A percentile compares a stretch with the other conserved stretches of the same genome.
Conservation (phyloP, 768 basidiomycete genomes). For the Antrodiella citrinella region DNA sequence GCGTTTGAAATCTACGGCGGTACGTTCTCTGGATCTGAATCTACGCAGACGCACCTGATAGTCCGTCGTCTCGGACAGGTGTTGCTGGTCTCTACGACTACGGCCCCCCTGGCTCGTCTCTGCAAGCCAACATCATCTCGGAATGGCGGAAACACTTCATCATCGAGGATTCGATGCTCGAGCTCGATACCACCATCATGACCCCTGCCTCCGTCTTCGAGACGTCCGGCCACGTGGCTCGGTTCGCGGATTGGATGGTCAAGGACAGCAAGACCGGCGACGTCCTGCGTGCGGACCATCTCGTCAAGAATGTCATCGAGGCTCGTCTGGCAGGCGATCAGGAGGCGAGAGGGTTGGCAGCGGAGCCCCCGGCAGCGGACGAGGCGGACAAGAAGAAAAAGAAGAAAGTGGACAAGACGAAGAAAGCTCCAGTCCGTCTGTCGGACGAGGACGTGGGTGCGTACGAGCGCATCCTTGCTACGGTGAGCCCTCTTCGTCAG, state of each 20-base stretch:
- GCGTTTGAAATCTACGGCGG: slow-evolving; percentile 99
- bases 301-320: slow-evolving; percentile 88
- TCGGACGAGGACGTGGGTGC: slow-evolving; percentile 64
- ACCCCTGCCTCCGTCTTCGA: slow-evolving; percentile 93
- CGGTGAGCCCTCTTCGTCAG: slow-evolving; percentile 57
- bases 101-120: slow-evolving; percentile 89
- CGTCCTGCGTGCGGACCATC: slow-evolving; percentile 92
- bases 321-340: slow-evolving; percentile 84
- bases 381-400: slow-evolving; percentile 60
- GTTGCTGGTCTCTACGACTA: slow-evolving; percentile 98
- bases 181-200: slow-evolving; percentile 97
- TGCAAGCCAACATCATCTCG: slow-evolving; percentile 93
- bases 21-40: slow-evolving; percentile 28
- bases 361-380: slow-evolving; percentile 40
- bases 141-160: slow-evolving; percentile 99
- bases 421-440: slow-evolving; percentile 61
- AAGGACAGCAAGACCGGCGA: slow-evolving; percentile 94
- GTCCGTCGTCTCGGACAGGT: slow-evolving; percentile 37
- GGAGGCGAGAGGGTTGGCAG: slow-evolving; percentile 75
- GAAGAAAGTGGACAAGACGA: slow-evolving; percentile 79
- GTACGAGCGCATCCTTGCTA: slow-evolving; percentile 81
- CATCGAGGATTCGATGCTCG: slow-evolving; percentile 96
- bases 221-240: slow-evolving; percentile 93
- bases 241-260: slow-evolving; percentile 99
- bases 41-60: neutral